phyloP scores from a whole-genome alignment of 257 asterid genomes.

The Vinca minor region DNA sequence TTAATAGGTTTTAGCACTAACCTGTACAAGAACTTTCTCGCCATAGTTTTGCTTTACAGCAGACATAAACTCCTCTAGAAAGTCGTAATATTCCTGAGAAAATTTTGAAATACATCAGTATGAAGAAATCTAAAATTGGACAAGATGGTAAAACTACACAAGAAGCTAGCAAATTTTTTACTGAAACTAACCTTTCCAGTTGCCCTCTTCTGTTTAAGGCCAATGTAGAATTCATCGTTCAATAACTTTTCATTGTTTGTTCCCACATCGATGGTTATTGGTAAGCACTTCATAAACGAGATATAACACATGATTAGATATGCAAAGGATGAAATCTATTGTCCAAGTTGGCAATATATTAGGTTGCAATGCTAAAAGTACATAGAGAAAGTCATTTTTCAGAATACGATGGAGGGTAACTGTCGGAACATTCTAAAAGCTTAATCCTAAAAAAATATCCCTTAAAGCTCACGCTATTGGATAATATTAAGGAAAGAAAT shows the following conservation, averaged over 20 bases:
- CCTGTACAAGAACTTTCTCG: slow-evolving; percentile 93
- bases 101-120: neutral
- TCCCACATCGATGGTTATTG: slow-evolving; percentile 86
- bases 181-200: slow-evolving; percentile 68
- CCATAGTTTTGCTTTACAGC: slow-evolving; percentile 94
- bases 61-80: slow-evolving; percentile 77
- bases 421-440: too few relatives aligned
- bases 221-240: slow-evolving; percentile 85
- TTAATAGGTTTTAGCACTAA: slow-evolving; percentile 17
- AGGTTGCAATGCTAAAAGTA: too few relatives aligned
- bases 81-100: slow-evolving; percentile 73
- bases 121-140: neutral
- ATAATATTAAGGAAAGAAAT: neutral
- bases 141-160: neutral
- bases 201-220: slow-evolving; percentile 72
- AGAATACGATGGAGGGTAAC: too few relatives aligned
- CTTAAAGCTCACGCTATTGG: neutral
- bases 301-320: neutral
- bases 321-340: neutral
- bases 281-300: slow-evolving; percentile 55
- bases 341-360: neutral
- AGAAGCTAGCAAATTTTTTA: neutral
- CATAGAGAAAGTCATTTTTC: too few relatives aligned
- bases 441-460: too few relatives aligned
- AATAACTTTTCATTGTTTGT: slow-evolving; percentile 72